A percentile compares a stretch with the other conserved stretches of the same genome.
phyloP scores from a whole-genome alignment of 1,284 basidiomycete genomes.

The Malassezia pachydermatis region DNA sequence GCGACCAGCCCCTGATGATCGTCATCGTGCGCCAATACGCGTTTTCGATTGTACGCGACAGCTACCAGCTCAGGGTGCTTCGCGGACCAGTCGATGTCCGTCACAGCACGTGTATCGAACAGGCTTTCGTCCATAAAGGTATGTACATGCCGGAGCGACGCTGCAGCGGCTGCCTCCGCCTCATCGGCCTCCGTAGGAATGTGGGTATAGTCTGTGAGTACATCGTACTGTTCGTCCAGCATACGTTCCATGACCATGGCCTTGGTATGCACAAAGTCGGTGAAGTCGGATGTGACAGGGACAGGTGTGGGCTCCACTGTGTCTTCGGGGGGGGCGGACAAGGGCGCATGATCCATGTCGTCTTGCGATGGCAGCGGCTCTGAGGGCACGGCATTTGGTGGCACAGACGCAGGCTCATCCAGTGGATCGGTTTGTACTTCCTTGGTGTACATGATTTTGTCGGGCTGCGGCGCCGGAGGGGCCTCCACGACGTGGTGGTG shows the following conservation, averaged over 20 bases:
- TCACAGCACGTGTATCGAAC: constrained; percentile 72
- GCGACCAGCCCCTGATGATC: constrained; percentile 83
- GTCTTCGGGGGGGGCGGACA: too few species aligned
- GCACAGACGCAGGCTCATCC: constrained; percentile 28
- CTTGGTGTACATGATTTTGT: constrained; percentile 85
- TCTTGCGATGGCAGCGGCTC: constrained; percentile 49
- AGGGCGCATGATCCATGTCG: constrained; percentile 75
- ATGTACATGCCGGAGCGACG: constrained; percentile 22
- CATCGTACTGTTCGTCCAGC: constrained; percentile 91
- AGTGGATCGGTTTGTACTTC: constrained; percentile 65
- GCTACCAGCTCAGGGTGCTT: constrained; percentile 94
- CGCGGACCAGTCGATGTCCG: constrained; percentile 91
- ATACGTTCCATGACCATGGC: constrained; percentile 90
- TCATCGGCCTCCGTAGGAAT: constrained; percentile 53
- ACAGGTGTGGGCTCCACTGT: constrained; percentile 58
- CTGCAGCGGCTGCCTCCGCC: constrained; percentile 8
- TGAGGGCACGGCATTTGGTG: constrained; percentile 53
- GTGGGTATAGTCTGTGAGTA: constrained; percentile 84
- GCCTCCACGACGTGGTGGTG: not conserved
- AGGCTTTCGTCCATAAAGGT: constrained; percentile 29
- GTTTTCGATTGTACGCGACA: constrained; percentile 94
- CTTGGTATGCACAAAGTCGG: constrained; percentile 86
- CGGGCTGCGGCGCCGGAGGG: constrained; percentile 30
- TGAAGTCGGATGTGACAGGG: constrained; percentile 74
- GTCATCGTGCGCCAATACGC: constrained; percentile 54